Evolutionary conservation across 2,329 filamentous ascomycete species (phyloP).

Genomic region (Pseudocercospora fijiensis): DNA sequence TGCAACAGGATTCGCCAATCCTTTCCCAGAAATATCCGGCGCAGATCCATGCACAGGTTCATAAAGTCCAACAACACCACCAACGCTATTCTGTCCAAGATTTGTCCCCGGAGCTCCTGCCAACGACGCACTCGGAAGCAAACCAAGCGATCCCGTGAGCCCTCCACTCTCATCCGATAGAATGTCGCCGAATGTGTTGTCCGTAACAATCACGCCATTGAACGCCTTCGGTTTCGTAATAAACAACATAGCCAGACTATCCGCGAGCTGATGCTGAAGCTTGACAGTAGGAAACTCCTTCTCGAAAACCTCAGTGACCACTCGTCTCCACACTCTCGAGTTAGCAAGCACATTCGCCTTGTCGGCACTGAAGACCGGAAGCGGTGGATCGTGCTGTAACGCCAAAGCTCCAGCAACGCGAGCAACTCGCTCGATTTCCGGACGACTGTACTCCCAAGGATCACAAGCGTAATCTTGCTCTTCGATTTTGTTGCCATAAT

Average conservation of each 20-base stretch:
- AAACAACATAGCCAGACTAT: conserved; percentile 52
- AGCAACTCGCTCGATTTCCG: conserved; percentile 51
- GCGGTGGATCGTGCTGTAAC: conserved; percentile 38
- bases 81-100: conserved; percentile 40
- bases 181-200: conserved; percentile 53
- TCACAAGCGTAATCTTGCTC: conserved; percentile 48
- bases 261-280: conserved; percentile 49
- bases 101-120: conserved; percentile 33
- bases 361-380: conserved; percentile 51
- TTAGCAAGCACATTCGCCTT: conserved; percentile 57
- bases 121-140: conserved; percentile 46
- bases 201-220: conserved; percentile 51
- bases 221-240: conserved; percentile 50
- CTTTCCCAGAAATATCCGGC: conserved; percentile 39
- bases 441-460: conserved; percentile 48
- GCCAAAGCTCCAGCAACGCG: conserved; percentile 51
- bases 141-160: conserved; percentile 49
- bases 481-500: conserved; percentile 52
- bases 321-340: conserved; percentile 51
- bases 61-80: conserved; percentile 41
- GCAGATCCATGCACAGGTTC: conserved; percentile 39
- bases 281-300: conserved; percentile 48
- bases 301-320: conserved; percentile 45
- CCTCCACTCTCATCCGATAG: conserved; percentile 49
- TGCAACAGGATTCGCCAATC: conserved; percentile 36